phyloP scores from a whole-genome alignment of 129 eudicot genomes.

The Mikania micrantha region DNA sequence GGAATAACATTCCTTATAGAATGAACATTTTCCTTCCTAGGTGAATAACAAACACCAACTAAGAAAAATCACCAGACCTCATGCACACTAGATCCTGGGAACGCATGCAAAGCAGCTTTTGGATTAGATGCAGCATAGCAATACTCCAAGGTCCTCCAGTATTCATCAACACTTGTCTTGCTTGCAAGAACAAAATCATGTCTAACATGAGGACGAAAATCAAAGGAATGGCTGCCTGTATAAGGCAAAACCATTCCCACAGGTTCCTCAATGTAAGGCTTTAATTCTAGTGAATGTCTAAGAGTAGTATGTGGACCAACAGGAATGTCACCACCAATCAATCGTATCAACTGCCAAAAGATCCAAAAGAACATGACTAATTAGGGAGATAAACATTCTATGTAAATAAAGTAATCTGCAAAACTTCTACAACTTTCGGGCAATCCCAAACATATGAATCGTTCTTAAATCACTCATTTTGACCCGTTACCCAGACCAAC shows the following conservation, averaged over 20 bases:
- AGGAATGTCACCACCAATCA: conserved; percentile 50
- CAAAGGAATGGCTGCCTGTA: conserved; percentile 34
- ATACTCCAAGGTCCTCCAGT: conserved; percentile 89
- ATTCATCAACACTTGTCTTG: conserved; percentile 70
- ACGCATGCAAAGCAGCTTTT: conserved; percentile 78
- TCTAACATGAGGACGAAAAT: conserved; percentile 82
- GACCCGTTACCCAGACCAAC: not conserved
- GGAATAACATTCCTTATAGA: not conserved
- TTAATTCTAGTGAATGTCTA: conserved; percentile 73
- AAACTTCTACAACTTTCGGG: not conserved
- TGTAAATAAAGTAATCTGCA: not conserved
- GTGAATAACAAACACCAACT: not conserved
- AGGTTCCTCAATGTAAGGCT: conserved; percentile 97
- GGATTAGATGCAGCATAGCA: conserved; percentile 77
- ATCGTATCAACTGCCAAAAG: too few species aligned
- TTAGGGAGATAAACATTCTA: not conserved
- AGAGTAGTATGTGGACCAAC: conserved; percentile 52
- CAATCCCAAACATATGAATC: not conserved
- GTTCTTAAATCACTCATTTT: not conserved
- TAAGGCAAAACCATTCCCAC: conserved; percentile 33
- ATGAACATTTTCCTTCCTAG: not conserved
- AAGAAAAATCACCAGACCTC: conserved; percentile 42
- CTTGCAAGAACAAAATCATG: conserved; percentile 84
- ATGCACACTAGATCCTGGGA: conserved; percentile 83
- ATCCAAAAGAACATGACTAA: conserved; percentile 17